A percentile compares a stretch with the other conserved stretches of the same genome.
phyloP scores from a whole-genome alignment of 148 eudicot genomes.

The Chenopodium suecicum region DNA sequence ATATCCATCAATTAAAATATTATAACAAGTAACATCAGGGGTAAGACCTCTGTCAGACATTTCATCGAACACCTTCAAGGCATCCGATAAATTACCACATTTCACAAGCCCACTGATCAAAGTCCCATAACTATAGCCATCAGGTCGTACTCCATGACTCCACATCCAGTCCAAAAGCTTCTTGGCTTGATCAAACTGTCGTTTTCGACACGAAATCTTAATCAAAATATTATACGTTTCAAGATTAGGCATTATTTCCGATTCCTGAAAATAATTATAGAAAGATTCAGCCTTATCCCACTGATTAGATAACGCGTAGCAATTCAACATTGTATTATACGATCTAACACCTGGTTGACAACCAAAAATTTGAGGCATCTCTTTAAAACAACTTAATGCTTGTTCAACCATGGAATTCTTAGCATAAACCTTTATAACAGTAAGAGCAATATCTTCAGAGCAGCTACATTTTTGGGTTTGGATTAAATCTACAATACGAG shows the following conservation, averaged over 20 bases:
- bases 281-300: slow-evolving; percentile 60
- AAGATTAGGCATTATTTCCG: slow-evolving; percentile 53
- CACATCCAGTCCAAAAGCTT: slow-evolving; percentile 57
- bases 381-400: slow-evolving; percentile 53
- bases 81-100: slow-evolving; percentile 42
- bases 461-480: slow-evolving; percentile 46
- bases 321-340: slow-evolving; percentile 63
- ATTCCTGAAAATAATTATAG: slow-evolving; percentile 38
- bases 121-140: slow-evolving; percentile 66
- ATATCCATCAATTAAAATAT: slow-evolving; percentile 77
- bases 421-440: slow-evolving; percentile 57
- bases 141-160: slow-evolving; percentile 46
- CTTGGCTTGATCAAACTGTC: slow-evolving; percentile 44
- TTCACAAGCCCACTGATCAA: slow-evolving; percentile 62
- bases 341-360: slow-evolving; percentile 67
- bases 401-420: slow-evolving; percentile 49
- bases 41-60: slow-evolving; percentile 61
- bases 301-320: slow-evolving; percentile 45
- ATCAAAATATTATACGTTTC: slow-evolving; percentile 72
- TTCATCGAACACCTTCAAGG: slow-evolving; percentile 66
- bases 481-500: slow-evolving; percentile 46
- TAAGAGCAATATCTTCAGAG: slow-evolving; percentile 58
- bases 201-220: slow-evolving; percentile 60
- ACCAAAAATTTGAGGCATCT: slow-evolving; percentile 61
- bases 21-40: slow-evolving; percentile 71